Evolutionary conservation across 2,329 filamentous ascomycete species (phyloP), one percentile per base, ranked within the genome.

Genomic region (Colletotrichum cereale): DNA sequence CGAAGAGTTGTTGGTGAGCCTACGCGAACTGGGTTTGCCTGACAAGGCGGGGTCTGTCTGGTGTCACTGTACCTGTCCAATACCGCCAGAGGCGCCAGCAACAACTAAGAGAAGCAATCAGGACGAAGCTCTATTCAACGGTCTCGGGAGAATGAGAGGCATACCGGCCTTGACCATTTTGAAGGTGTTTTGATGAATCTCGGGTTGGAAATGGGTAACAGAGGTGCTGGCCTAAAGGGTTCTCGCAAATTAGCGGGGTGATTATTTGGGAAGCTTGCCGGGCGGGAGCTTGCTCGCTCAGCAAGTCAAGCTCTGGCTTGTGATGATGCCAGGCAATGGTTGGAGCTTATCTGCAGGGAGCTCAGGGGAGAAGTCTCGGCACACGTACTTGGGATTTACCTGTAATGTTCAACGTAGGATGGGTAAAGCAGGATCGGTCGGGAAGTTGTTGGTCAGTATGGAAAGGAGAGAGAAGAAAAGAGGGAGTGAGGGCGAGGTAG

Each of bases 31-130:
- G 38, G 18, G 53, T 52, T 42, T 69, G 38, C 56, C 55, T 38
- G 50, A 65, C 36, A 16, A 56, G 60, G 68, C 52, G 68, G 68
- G 65, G 52, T 63, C 8, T 44, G 26, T 42, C 31, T 38, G 52
- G 52, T 26, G 48, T 64, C 57, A 50, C 81, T 86, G 79, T 82
- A 97, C 95, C 91, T 98, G 96, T 84, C 96, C 96, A 91, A 99
- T 99, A 87, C 96, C 96, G 86, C 96, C 96, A 84, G 96, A 92
- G 82, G 96, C 96, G 85, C 96, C 96, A 86, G 96, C 95, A 87
- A 99, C 96, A 81, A 91, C 89, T 91, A 16, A 2, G 11, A 53
- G 11, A 31, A 10, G 34, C 14, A n/a, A 52, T 74, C 34, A 71
- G 70, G 14, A 55, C 8, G 14, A 52, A 12, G 38, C 14, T 31